Evolutionary conservation across 768 basidiomycete genomes (phyloP), one percentile per base, ranked within the genome.

Genomic region (Rossbeevera mucosa): DNA sequence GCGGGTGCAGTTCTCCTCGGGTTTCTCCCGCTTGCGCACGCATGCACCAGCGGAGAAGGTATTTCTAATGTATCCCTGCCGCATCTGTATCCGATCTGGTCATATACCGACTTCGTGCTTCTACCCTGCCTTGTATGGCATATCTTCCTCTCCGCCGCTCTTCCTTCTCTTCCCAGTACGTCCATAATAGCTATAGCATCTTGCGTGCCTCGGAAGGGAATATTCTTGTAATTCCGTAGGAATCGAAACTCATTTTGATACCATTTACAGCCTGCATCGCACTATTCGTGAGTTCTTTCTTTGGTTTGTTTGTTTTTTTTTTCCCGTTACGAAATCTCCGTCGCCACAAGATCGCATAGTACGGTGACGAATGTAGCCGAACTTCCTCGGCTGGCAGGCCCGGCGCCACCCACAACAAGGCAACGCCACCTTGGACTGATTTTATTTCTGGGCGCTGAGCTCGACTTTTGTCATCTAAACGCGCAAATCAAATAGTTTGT

Each of bases 11-110:
- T 63, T 25, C 54, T 43, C 58, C 49, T 60, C 50, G 51, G 49
- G 22, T 56, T 64, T 59, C 56, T 56, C 62, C 41, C 53, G 54
- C 48, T 22, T 21, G 42, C 42, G 31, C 56, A 18, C 44, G 31
- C 50, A 62, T 53, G 61, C 59, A 51, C 45, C 52, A 60, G 47
- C 45, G 57, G 56, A 61, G 57, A 55, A 53, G 61, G 36, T 38
- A 25, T 53, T 47, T 49, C 50, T 70, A 55, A 60, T 70, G 49
- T 58, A 59, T 54, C 50, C 29, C 38, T 53, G 50, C 55, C 58
- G 36, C 36, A 60, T 58, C 51, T 67, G 60, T 56, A 57, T 47
- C 62, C 56, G 51, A 53, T 63, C 42, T 52, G 50, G 54, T 20
- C 21, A 41, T 51, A 56, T 55, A 48, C 48, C 22, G 44, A 59